phyloP scores from a whole-genome alignment of 495 filamentous ascomycete species.

The Aspergillus heteromorphus region DNA sequence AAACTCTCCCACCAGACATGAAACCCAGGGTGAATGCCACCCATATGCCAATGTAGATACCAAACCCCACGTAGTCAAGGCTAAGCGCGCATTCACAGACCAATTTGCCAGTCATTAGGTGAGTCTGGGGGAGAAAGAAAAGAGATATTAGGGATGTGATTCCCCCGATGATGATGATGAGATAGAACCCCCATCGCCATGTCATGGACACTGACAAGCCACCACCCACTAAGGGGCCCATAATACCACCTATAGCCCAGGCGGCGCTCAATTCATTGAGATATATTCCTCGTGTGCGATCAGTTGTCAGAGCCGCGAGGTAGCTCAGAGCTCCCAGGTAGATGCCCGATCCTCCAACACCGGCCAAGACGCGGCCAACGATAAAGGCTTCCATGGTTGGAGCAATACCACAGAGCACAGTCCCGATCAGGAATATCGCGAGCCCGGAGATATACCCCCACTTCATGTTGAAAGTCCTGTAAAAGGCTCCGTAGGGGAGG shows the following conservation, averaged over 20 bases:
- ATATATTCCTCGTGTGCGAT: constrained; percentile 31
- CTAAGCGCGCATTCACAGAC: background rate
- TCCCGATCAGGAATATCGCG: constrained; percentile 27
- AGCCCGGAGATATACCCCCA: constrained; percentile 22
- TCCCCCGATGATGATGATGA: constrained; percentile 52
- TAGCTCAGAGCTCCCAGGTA: constrained; percentile 39
- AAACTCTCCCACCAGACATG: constrained; percentile 30
- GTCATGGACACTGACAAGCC: constrained; percentile 48
- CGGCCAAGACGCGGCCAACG: constrained; percentile 28
- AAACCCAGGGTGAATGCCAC: constrained; percentile 17
- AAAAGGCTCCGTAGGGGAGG: constrained; percentile 31
- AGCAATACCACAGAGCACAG: constrained; percentile 29
- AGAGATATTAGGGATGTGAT: constrained; percentile 43
- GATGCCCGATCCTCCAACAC: constrained; percentile 42
- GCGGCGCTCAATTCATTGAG: constrained; percentile 33
- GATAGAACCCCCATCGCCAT: constrained; percentile 61
- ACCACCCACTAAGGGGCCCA: constrained; percentile 45
- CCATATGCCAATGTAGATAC: constrained; percentile 12
- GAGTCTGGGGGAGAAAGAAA: constrained; percentile 38
- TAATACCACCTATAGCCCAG: constrained; percentile 43
- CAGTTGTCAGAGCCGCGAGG: constrained; percentile 36
- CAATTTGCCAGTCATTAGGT: constrained; percentile 7
- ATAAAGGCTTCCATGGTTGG: constrained; percentile 25
- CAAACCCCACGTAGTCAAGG: constrained; percentile 19
- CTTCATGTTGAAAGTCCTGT: constrained; percentile 32